Base-by-base conservation (phyloP, 495 filamentous ascomycete species). In the Penicillium mononematosum region DNA sequence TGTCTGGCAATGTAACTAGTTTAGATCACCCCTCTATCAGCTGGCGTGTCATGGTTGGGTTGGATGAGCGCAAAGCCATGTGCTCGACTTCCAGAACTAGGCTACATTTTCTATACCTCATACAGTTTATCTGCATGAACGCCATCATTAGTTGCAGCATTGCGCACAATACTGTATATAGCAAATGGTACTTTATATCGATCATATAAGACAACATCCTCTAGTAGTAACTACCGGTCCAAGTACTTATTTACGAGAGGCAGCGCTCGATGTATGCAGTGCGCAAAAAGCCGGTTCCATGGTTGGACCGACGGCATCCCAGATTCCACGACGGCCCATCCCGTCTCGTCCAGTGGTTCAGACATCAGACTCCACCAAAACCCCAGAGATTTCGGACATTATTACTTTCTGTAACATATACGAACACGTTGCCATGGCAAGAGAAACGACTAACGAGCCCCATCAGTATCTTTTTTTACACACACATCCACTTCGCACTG, bases 331-430 rank as follows among this genome's bases (percentile, higher is more conserved):
- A 61, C 63, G 66, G 66, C 43, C 39, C 46, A 51, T 67, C 66
- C 66, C 66, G 66, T 62, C 56, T 69, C 59, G 53, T 67, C 63
- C 64, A 67, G 47, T 52, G 66, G 66, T 65, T 67, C 64, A 42
- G 56, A 62, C 66, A 63, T 65, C 64, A 42, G 56, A 62, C 66
- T 63, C 66, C 66, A 67, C 66, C 48, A n/a, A 34, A 19, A 20
- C 41, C 46, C 38, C 58, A 60, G 50, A 61, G 24, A 38, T 20
- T 42, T 42, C 39, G 27, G 50, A 53, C 27, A 53, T 29, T 43
- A 55, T 53, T 39, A 39, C 16, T 38, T 29, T 47, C 50, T 42
- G 50, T 59, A 57, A 46, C 31, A 43, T 24, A 56, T 38, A 58
- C 47, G 55, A 41, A 50, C 52, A 67, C 53, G 66, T 69, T 69